Evolutionary conservation across 768 basidiomycete genomes (phyloP), one percentile per base, ranked within the genome.

Genomic region (Termitomyces titanicus): DNA sequence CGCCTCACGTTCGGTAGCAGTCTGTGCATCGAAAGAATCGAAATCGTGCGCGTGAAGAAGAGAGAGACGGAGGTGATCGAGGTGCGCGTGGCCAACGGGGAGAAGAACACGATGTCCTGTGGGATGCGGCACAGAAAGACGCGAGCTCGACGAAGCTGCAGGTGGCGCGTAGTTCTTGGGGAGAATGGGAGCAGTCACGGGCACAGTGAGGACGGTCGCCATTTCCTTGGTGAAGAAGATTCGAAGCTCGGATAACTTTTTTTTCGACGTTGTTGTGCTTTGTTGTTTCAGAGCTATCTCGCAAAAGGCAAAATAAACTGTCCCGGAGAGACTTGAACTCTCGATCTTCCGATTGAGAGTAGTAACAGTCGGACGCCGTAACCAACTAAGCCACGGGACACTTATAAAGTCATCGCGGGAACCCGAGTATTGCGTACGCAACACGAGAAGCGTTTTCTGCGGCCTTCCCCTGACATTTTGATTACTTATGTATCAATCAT

Each of bases 31-130:
- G 62, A 94, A 81, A 51, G 92, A 84, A 47, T 85, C 86, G 67
- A 97, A 95, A 1, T 92, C 82, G 58, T 91, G 80, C 51, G 85
- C 79, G 63, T 94, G 80, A 61, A 91, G 77, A 15, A 90, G 70
- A 2, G 85, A 77, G 42, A 96, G 82, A 50, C 85, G 85, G 25
- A 92, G 85, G 59, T 94, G 86, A 38, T 85, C 86, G 53, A 94
- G 80, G 72, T 90, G 97, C 3, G 93, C 92, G 22, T 88, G 83
- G 27, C 97, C 97, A 29, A 88, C 91, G 24, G 94, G 90, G 50
- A 96, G 82, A 44, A 98, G 72, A 6, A 67, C 65, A 29, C 77
- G 74, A 57, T 76, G 73, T 22, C 74, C 72, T 40, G 71, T 66
- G 20, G 74, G 71, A 57, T 76, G 74, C 18, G 72, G 70, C 9